These are phyloP conservation scores for Fusarium praegraminearum DNA, from an alignment of 2,329 filamentous ascomycete genomes.

Conservation along the genomic window DNA sequence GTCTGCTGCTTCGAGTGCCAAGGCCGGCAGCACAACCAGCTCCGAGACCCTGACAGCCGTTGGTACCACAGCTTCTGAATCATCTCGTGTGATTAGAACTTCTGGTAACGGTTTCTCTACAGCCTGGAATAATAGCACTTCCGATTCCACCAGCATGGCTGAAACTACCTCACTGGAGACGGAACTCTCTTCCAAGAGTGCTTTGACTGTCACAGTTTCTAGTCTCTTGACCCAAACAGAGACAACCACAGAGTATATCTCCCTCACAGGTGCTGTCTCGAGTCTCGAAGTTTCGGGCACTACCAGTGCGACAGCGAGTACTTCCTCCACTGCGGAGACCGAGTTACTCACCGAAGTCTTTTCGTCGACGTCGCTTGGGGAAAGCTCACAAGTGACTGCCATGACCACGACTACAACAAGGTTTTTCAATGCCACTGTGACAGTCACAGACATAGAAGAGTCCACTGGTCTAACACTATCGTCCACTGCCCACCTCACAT, in stretches of 20 bases:
- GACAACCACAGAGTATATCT: neutral
- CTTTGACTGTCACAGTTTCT: conserved; percentile 1
- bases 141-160: neutral
- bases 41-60: conserved; percentile 12
- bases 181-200: neutral
- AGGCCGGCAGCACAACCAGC: conserved; percentile 32
- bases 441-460: neutral
- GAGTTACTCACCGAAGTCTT: neutral
- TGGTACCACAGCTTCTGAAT: conserved; percentile 7
- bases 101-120: neutral
- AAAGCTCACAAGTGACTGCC: neutral
- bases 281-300: neutral
- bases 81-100: conserved; percentile 6
- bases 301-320: neutral
- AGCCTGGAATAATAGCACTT: neutral
- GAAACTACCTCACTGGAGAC: neutral
- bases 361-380: neutral
- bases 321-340: neutral
- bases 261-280: neutral
- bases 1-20: conserved; percentile 38
- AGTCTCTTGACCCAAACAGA: neutral
- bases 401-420: conserved; percentile 29
- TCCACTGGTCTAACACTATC: neutral
- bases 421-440: conserved; percentile 30
- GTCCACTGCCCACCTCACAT: neutral